These are phyloP conservation scores for Ocimum tenuiflorum DNA, from an alignment of 257 asterid species.

Conservation along the genomic window DNA sequence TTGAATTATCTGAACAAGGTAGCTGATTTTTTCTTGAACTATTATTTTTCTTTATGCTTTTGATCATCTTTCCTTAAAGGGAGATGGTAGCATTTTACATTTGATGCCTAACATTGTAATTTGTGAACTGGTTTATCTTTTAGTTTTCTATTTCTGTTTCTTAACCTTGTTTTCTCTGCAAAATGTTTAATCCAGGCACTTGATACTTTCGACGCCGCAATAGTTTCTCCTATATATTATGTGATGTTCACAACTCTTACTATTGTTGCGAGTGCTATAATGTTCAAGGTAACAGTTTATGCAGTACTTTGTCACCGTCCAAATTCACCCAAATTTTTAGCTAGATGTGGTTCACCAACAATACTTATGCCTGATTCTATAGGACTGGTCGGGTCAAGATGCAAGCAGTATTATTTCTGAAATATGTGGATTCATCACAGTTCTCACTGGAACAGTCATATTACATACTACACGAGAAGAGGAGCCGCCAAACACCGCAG, in stretches of 20 bases:
- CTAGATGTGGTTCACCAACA: neutral
- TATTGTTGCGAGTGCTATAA: conserved; percentile 69
- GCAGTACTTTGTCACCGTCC: too few species aligned
- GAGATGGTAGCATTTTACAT: too few species aligned
- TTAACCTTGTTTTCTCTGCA: neutral
- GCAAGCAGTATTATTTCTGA: conserved; percentile 66
- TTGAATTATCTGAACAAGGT: conserved; percentile 88
- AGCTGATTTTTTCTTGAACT: neutral
- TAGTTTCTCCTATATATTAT: conserved; percentile 82
- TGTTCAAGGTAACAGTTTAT: conserved; percentile 75
- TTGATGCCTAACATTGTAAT: too few species aligned
- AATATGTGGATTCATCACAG: conserved; percentile 75
- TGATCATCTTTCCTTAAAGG: neutral
- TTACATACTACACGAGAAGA: conserved; percentile 73
- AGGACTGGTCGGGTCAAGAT: conserved; percentile 87
- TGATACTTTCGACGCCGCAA: conserved; percentile 73
- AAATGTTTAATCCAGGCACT: conserved; percentile 48
- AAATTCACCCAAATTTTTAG: neutral
- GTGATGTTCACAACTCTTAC: conserved; percentile 92
- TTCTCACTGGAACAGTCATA: conserved; percentile 67
- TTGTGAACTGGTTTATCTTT: neutral
- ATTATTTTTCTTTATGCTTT: neutral
- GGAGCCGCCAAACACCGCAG: conserved; percentile 45
- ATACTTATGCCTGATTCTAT: neutral
- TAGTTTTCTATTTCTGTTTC: neutral